Conservation (phyloP, 2,329 filamentous ascomycete genomes). For the Raffaelea arxii region DNA sequence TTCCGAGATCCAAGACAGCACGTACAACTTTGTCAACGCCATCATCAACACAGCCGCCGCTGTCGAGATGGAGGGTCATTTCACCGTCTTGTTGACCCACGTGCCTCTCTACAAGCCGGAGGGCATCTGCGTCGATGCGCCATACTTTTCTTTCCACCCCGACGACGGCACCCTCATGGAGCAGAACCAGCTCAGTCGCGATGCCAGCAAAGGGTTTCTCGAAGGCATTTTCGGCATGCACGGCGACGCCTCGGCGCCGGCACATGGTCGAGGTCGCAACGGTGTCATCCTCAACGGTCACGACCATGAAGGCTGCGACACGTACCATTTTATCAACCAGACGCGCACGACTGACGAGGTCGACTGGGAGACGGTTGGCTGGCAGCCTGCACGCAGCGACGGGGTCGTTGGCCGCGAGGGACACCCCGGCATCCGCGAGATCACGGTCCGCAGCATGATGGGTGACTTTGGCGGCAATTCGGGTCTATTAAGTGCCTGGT, state of each 20-base stretch:
- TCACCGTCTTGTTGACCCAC: constrained; percentile 83
- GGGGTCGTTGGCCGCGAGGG: constrained; percentile 30
- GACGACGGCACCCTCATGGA: constrained; percentile 65
- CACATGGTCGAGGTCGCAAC: constrained; percentile 53
- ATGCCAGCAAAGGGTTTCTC: constrained; percentile 65
- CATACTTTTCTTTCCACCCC: constrained; percentile 71
- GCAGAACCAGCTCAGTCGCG: constrained; percentile 77
- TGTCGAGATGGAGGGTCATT: constrained; percentile 53
- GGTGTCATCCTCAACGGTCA: constrained; percentile 87
- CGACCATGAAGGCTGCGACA: constrained; percentile 91
- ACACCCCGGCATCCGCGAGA: constrained; percentile 64
- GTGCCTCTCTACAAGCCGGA: constrained; percentile 78
- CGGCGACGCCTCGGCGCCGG: constrained; percentile 47
- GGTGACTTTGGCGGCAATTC: constrained; percentile 90
- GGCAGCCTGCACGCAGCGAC: constrained; percentile 33
- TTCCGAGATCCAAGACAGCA: constrained; percentile 58
- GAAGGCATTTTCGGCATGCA: constrained; percentile 77
- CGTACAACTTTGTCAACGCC: constrained; percentile 66
- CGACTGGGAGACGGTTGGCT: constrained; percentile 40
- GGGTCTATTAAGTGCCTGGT: constrained; percentile 82
- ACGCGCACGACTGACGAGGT: constrained; percentile 32
- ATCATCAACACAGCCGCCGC: constrained; percentile 53
- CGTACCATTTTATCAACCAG: constrained; percentile 71
- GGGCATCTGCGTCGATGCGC: constrained; percentile 75
- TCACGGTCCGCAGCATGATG: constrained; percentile 98